phyloP scores from a whole-genome alignment of 495 filamentous ascomycete genomes.

The Aspergillus cristatus region DNA sequence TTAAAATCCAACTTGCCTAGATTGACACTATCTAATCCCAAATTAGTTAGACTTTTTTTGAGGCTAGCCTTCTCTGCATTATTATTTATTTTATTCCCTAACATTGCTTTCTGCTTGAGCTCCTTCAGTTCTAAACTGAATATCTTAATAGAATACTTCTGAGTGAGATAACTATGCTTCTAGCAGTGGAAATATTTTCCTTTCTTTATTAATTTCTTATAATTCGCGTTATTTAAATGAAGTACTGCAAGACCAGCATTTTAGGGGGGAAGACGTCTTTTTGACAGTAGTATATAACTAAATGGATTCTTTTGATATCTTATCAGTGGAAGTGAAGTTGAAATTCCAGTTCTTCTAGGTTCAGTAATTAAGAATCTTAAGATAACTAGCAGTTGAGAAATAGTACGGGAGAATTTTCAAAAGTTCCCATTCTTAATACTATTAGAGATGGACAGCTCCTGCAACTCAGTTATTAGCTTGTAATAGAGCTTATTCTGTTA shows the following conservation, averaged over 20 bases:
- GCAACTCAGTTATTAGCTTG: not conserved
- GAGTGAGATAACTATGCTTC: not conserved
- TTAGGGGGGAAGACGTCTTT: not conserved
- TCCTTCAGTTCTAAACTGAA: not conserved
- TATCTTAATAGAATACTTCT: not conserved
- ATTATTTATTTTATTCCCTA: not conserved
- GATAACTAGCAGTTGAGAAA: not conserved
- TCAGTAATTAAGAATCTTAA: not conserved
- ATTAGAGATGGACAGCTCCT: not conserved
- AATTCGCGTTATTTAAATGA: not conserved
- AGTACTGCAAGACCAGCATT: not conserved
- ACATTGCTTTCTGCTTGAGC: not conserved
- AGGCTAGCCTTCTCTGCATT: no score
- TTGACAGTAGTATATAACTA: not conserved
- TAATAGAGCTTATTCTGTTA: conserved; percentile 3
- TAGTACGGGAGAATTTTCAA: not conserved
- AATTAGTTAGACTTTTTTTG: no score
- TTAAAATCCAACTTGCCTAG: not conserved
- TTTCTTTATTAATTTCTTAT: not conserved
- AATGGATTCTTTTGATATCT: not conserved
- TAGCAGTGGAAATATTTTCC: conserved; percentile 2
- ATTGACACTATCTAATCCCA: not conserved
- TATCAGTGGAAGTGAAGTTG: not conserved
- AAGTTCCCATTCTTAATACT: not conserved
- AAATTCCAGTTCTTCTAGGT: not conserved